Percentiles rank a stretch among this genome's conserved stretches.
phyloP scores from a whole-genome alignment of 2,329 filamentous ascomycete genomes.

The Nectriaceae sp. region DNA sequence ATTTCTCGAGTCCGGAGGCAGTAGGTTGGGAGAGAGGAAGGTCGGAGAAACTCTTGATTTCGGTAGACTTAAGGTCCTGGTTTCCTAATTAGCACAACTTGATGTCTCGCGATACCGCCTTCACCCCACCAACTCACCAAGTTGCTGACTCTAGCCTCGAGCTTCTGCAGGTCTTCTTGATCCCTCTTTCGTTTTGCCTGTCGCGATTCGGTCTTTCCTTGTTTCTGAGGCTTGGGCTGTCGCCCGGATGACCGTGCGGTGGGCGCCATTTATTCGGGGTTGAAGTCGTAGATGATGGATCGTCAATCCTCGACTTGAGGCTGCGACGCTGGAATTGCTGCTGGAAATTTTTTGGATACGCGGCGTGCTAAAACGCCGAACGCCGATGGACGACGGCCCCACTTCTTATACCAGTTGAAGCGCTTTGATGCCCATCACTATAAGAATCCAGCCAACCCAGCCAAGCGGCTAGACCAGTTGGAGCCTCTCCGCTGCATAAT shows the following conservation, averaged over 20 bases:
- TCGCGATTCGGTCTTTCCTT: slow-evolving; percentile 34
- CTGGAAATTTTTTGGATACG: slow-evolving; percentile 30
- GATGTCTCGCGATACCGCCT: no score
- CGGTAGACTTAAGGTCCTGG: slow-evolving; percentile 61
- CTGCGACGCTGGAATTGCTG: slow-evolving; percentile 14
- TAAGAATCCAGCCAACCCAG: no score
- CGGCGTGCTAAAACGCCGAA: slow-evolving; percentile 17
- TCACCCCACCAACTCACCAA: slow-evolving; percentile 30
- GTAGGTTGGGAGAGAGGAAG: slow-evolving; percentile 86
- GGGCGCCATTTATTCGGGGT: slow-evolving; percentile 22
- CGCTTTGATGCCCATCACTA: no score
- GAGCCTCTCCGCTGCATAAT: no score
- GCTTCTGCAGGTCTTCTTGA: slow-evolving; percentile 36
- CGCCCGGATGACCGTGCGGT: slow-evolving; percentile 24
- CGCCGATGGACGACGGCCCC: slow-evolving; percentile 20
- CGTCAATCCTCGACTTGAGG: slow-evolving; percentile 3
- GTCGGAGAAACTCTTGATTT: slow-evolving; percentile 73
- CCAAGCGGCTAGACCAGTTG: no score
- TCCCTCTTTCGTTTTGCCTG: slow-evolving; percentile 42
- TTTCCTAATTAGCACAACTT: slow-evolving; percentile 14
- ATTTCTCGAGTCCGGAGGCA: slow-evolving; percentile 74
- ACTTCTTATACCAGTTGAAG: no score
- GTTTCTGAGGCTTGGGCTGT: slow-evolving; percentile 28
- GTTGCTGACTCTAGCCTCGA: slow-evolving; percentile 35
- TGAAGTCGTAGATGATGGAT: slow-evolving; percentile 5